Evolutionary conservation across 1,284 basidiomycete species (phyloP).

Genomic region (Limonomyces culmigenus): DNA sequence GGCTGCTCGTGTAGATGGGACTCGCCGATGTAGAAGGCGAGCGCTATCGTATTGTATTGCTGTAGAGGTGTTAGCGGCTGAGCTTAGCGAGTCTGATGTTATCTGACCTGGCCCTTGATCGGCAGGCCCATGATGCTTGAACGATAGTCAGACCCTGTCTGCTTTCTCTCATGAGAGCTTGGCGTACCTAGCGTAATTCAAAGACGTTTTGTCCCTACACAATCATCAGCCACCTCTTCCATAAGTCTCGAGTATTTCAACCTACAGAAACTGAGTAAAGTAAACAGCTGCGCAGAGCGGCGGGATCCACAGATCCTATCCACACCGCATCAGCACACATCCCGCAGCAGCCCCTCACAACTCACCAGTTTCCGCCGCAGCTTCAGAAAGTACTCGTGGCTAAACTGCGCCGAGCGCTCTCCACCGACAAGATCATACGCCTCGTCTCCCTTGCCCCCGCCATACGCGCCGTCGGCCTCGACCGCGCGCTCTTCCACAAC

Average conservation of each 20-base stretch:
- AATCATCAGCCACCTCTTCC: constrained; percentile 1
- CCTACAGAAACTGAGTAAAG: constrained; percentile 48
- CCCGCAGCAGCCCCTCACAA: constrained; percentile 2
- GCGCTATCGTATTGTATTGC: constrained; percentile 48
- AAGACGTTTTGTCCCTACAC: constrained; percentile 43
- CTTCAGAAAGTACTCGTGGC: constrained; percentile 39
- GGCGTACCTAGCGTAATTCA: constrained; percentile 45
- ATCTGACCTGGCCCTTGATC: constrained; percentile 36
- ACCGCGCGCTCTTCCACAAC: too few relatives aligned
- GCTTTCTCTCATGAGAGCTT: not conserved
- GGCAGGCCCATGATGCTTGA: constrained; percentile 48
- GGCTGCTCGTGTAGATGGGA: constrained; percentile 1
- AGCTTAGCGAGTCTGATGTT: not conserved
- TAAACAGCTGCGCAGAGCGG: constrained; percentile 49
- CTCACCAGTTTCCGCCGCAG: constrained; percentile 40
- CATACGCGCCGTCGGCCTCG: too few relatives aligned
- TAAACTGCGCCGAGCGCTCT: constrained; percentile 32
- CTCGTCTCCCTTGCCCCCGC: constrained; percentile 44
- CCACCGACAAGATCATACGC: constrained; percentile 39
- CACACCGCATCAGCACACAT: not conserved
- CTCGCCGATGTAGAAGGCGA: constrained; percentile 45
- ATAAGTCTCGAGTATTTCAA: not conserved
- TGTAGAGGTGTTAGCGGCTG: constrained; percentile 10
- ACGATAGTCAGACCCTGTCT: not conserved
- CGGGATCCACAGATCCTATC: constrained; percentile 37